Evolutionary conservation across 106 monocot genomes (phyloP), one percentile per base, ranked within the genome.

Genomic region (Cymbidium sinense): DNA sequence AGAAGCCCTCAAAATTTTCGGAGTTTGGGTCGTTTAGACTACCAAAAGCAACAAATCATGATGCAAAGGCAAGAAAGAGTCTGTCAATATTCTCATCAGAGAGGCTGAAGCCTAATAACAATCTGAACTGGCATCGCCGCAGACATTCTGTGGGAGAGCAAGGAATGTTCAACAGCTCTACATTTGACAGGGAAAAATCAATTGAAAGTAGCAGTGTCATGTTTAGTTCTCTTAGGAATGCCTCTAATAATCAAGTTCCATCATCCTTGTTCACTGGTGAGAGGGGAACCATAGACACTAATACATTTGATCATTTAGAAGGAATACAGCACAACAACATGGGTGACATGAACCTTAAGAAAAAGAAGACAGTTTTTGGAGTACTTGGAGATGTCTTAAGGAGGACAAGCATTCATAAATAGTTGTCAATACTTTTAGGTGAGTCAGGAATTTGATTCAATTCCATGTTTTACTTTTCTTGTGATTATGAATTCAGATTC

Each of bases 351-450:
- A 77, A 64, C 30, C 2, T 30, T 11, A 77, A 80, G 77, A 85
- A 85, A 81, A 89, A 84, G 77, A 82, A 75, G 58, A 62, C 75
- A 10, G 81, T 89, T 71, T 58, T 93, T 76, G 51, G 78, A 36
- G 89, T 62, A 70, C 82, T 93, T 70, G 87, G 85, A 21, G 86
- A 86, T 7, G 74, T 84, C 30, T 25, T 87, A 31, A 84, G 82
- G 74, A 84, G 89, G 41, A 78, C 73, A 74, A 85, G 82, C 76
- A 76, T 82, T 50, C 82, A 78, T 15, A 74, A 44, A 28, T 76
- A 81, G 70, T 30, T 23, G 58, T 23, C 58, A 58, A 58, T 58
- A 61, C 30, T 33, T 67, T 67, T 33, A 33, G 67, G 67, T 33
- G 67, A 31, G 10, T 64, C 12, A 2, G 17, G 67, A 67, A 67